Evolutionary conservation across 352 stramenopile genomes (phyloP).

Genomic region (Globisporangium viniferum): DNA sequence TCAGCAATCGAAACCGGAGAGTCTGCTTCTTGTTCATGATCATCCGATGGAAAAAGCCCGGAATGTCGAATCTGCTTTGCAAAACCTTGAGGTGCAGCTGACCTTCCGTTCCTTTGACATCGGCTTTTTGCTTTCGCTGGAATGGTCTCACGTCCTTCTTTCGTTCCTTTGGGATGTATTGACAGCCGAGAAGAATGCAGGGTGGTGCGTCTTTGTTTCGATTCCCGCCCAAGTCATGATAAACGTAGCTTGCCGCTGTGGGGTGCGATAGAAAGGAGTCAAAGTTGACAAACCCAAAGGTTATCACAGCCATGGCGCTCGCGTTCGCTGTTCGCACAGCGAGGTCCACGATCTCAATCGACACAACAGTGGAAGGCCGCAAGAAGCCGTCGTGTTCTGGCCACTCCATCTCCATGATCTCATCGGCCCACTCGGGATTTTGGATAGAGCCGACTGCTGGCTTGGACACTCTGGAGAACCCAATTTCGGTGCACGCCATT

Average conservation of each 20-base stretch:
- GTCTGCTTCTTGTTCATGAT: slow-evolving; percentile 17
- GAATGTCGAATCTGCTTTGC: slow-evolving; percentile 20
- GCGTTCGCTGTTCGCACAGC: slow-evolving; percentile 32
- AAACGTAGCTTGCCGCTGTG: slow-evolving; percentile 28
- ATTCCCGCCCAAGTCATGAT: slow-evolving; percentile 20
- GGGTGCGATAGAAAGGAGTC: slow-evolving; percentile 32
- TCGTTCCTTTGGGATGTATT: slow-evolving; percentile 33
- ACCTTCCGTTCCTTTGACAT: slow-evolving; percentile 10
- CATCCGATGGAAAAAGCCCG: slow-evolving; percentile 17
- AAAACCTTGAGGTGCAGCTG: slow-evolving; percentile 37
- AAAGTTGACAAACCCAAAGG: slow-evolving; percentile 33
- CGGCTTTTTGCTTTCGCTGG: slow-evolving; percentile 6
- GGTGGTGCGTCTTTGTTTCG: slow-evolving; percentile 9
- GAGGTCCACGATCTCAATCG: slow-evolving; percentile 42
- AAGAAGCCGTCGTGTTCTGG: neutral
- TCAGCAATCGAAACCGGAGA: slow-evolving; percentile 15
- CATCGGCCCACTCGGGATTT: slow-evolving; percentile 26
- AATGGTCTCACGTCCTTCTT: slow-evolving; percentile 15
- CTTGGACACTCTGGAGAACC: slow-evolving; percentile 26
- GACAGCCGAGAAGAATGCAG: slow-evolving; percentile 34
- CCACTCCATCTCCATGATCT: slow-evolving; percentile 31
- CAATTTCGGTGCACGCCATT: slow-evolving; percentile 11
- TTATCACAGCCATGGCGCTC: slow-evolving; percentile 30
- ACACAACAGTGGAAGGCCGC: slow-evolving; percentile 2
- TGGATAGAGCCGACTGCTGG: slow-evolving; percentile 29